phyloP scores from a whole-genome alignment of 2,329 filamentous ascomycete genomes.

The Cladobotryum mycophilum region DNA sequence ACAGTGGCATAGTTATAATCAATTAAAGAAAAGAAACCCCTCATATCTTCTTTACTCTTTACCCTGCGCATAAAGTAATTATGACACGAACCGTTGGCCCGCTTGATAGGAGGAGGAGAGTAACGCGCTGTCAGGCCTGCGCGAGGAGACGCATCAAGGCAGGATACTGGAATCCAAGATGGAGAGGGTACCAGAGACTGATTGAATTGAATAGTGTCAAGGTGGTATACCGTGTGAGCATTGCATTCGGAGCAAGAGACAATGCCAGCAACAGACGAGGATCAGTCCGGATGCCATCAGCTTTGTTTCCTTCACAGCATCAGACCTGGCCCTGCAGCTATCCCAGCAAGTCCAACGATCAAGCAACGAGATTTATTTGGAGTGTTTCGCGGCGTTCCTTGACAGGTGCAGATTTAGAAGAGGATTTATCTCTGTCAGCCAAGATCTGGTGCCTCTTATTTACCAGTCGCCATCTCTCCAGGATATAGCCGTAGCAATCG shows the following conservation, averaged over 20 bases:
- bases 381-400: slow-evolving; percentile 16
- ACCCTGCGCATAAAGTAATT: not conserved
- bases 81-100: slow-evolving; percentile 18
- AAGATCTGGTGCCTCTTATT: slow-evolving; percentile 16
- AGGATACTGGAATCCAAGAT: not conserved
- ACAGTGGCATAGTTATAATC: no score
- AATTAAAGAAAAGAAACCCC: no score
- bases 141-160: slow-evolving; percentile 23
- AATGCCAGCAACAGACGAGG: slow-evolving; percentile 14
- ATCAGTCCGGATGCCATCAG: not conserved
- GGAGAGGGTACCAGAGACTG: accelerated
- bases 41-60: no score
- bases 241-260: slow-evolving; percentile 19
- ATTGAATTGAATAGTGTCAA: slow-evolving; percentile 17
- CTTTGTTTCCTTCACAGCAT: slow-evolving; percentile 11
- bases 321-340: not conserved
- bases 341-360: not conserved
- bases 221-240: slow-evolving; percentile 21
- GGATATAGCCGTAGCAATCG: slow-evolving; percentile 18
- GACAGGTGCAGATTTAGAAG: slow-evolving; percentile 16
- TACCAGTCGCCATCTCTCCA: slow-evolving; percentile 11
- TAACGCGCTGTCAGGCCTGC: slow-evolving; percentile 22
- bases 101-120: slow-evolving; percentile 20
- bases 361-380: slow-evolving; percentile 6
- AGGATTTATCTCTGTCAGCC: slow-evolving; percentile 3